A percentile compares a stretch with the other conserved stretches of the same genome.
phyloP scores from a whole-genome alignment of 306 rosid genomes.

The Datisca glomerata region DNA sequence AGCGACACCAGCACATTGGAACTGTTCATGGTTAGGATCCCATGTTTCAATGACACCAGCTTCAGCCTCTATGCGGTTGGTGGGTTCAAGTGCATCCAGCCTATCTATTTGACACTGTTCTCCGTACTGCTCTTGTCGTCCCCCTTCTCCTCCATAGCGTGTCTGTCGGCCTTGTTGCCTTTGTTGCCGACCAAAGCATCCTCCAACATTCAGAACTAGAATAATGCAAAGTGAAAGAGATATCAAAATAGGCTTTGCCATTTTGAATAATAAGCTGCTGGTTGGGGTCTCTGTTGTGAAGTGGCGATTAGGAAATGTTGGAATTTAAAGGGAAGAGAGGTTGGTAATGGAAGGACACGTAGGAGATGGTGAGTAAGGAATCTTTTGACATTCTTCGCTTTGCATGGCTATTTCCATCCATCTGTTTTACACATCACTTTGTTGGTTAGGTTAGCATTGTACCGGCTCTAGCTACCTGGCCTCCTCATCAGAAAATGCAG shows the following conservation, averaged over 20 bases:
- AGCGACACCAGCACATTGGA: constrained; percentile 29
- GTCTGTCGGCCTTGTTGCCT: too few species aligned
- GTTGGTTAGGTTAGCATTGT: neutral
- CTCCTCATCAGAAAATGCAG: neutral
- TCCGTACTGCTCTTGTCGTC: constrained; percentile 13
- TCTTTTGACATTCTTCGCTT: constrained; percentile 8
- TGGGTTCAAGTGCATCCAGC: constrained; percentile 29
- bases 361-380: neutral
- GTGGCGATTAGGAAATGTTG: neutral
- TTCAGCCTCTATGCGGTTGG: constrained; percentile 17
- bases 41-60: constrained; percentile 28
- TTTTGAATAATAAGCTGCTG: constrained; percentile 1
- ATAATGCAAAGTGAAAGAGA: constrained; percentile 29
- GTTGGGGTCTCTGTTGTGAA: neutral
- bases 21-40: constrained; percentile 27
- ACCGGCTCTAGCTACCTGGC: neutral
- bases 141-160: neutral
- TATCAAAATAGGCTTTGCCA: constrained; percentile 34
- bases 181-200: constrained; percentile 14
- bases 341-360: constrained; percentile 1
- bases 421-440: constrained; percentile 10
- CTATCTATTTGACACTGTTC: constrained; percentile 22
- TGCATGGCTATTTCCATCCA: constrained; percentile 13
- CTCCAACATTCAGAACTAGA: constrained; percentile 22
- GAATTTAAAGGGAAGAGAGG: constrained; percentile 12